Conservation (phyloP, 352 stramenopile species). For the Globisporangium megalacanthum region DNA sequence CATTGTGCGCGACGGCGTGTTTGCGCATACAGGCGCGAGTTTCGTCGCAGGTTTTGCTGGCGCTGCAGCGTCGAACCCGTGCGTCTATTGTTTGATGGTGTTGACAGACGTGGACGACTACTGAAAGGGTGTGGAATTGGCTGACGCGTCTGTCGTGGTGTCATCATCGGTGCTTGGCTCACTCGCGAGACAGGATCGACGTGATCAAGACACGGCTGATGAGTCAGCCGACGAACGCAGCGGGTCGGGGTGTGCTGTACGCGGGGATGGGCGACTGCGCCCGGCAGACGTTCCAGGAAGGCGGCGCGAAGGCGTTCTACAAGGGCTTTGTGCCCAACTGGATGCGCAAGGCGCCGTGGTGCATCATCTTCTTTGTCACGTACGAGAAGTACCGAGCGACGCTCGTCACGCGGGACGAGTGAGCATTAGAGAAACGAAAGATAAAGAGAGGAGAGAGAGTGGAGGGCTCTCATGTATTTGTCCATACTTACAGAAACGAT, state of each 20-base stretch:
- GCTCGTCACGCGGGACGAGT: slow-evolving; percentile 24
- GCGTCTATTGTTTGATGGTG: neutral
- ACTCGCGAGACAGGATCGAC: slow-evolving; percentile 41
- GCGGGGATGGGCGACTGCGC: slow-evolving; percentile 68
- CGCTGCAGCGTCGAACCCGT: slow-evolving; percentile 71
- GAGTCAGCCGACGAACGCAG: slow-evolving; percentile 62
- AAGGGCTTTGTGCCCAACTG: slow-evolving; percentile 85
- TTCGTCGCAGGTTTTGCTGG: slow-evolving; percentile 74
- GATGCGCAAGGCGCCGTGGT: slow-evolving; percentile 86
- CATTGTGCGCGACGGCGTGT: slow-evolving; percentile 49
- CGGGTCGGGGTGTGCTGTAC: slow-evolving; percentile 52
- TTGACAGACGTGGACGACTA: neutral
- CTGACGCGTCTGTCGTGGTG: slow-evolving; percentile 1
- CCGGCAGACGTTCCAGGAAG: slow-evolving; percentile 60
- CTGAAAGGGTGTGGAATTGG: neutral
- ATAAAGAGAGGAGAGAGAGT: neutral
- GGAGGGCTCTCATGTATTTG: neutral
- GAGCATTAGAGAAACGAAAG: slow-evolving; percentile 13
- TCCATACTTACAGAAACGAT: slow-evolving; percentile 5
- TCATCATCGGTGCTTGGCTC: neutral
- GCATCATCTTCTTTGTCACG: slow-evolving; percentile 82
- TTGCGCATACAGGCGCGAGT: slow-evolving; percentile 70
- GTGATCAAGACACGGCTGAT: slow-evolving; percentile 85
- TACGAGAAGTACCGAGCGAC: slow-evolving; percentile 75
- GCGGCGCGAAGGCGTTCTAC: slow-evolving; percentile 70